phyloP scores from a whole-genome alignment of 345 rosid genomes.

The Lenwebbia sp. region DNA sequence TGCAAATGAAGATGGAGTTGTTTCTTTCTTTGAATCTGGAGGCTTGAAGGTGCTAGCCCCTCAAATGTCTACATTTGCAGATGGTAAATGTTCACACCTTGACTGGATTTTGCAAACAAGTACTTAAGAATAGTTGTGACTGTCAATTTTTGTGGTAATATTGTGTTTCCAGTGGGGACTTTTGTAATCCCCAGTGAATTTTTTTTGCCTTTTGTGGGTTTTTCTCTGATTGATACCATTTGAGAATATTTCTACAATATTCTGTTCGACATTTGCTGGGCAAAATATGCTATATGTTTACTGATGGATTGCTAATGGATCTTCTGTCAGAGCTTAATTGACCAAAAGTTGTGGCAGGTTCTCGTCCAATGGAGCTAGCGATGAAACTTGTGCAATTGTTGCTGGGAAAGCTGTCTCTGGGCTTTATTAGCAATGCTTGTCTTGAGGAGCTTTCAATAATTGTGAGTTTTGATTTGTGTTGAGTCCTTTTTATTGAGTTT shows the following conservation, averaged over 20 bases:
- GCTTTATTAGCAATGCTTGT: slow-evolving; percentile 18
- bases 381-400: slow-evolving; percentile 51
- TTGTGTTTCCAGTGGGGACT: neutral
- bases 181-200: neutral
- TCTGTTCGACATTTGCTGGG: neutral
- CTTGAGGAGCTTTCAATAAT: slow-evolving; percentile 41
- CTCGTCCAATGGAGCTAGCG: slow-evolving; percentile 64
- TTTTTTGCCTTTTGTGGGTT: neutral
- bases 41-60: slow-evolving; percentile 64
- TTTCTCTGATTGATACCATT: neutral
- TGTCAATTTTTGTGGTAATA: neutral
- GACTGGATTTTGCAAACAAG: neutral
- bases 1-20: slow-evolving; percentile 47
- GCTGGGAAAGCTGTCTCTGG: slow-evolving; percentile 35
- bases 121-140: neutral
- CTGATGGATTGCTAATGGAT: neutral
- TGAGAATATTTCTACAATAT: neutral
- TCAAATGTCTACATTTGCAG: slow-evolving; percentile 41
- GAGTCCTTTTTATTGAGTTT: neutral
- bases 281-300: neutral
- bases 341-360: slow-evolving; percentile 31
- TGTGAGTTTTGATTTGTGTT: slow-evolving; percentile 29
- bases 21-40: slow-evolving; percentile 37
- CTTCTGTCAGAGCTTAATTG: neutral
- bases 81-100: slow-evolving; percentile 34